Evolutionary conservation across 371 early-diverging fungal species (phyloP), one percentile per base, ranked within the genome.

Genomic region (Coemansia sp.): DNA sequence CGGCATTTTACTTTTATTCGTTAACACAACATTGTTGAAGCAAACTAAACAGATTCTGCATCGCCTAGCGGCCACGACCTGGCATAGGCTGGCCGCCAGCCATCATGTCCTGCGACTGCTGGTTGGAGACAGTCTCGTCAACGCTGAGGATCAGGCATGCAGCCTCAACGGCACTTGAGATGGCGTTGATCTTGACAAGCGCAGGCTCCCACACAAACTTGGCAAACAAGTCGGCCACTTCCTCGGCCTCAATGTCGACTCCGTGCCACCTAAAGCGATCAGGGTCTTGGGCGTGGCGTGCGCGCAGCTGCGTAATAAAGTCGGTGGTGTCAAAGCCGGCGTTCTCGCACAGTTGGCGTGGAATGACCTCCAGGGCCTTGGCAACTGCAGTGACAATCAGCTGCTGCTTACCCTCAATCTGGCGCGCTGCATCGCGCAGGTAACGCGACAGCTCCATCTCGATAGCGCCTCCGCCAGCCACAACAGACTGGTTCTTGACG

Each of bases 301-400:
- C 93, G 78, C 99, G 89, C 63, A 99, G 86, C 83, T 95, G 89
- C 85, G 98, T 99, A 54, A 99, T 84, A 67, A 96, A 92, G 81
- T 95, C 95, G 11, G 98, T 99, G n/a, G 99, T 92, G 80, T 99
- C 99, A 69, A 99, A 95, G 64, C 99, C 99, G 67, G 99, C 99
- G 83, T 99, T 99, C 82, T 95, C 95, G 81, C 97, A 94, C 34
- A 99, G 87, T 82, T 98, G 98, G 79, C 98, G 90, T 13, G 99
- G 99, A 71, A 99, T 98, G 34, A 97, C 90, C 84, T 99, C 99
- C 63, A 99, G 88, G 13, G 99, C 99, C 81, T 95, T 95, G 58
- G 99, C 98, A 81, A 95, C 94, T 1, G 99, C 97, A 52, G 89
- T 89, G 81, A 96, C 91, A 58, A 99, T 90, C 81, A 99, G 87